Percentiles rank a stretch among this genome's conserved stretches.
phyloP scores from a whole-genome alignment of 495 filamentous ascomycete genomes.

The Talaromyces ruber region DNA sequence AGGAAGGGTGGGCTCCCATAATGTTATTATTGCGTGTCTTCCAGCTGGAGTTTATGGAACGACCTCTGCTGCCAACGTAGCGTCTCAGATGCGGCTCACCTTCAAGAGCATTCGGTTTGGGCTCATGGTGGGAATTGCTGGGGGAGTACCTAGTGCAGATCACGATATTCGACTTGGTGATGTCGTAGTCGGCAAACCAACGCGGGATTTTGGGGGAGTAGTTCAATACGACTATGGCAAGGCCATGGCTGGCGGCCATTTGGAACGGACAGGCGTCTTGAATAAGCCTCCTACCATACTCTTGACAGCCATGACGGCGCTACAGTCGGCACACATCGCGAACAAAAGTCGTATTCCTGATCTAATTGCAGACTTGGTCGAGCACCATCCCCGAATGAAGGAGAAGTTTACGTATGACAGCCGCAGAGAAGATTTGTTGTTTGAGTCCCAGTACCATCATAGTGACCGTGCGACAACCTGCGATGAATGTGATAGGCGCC shows the following conservation, averaged over 20 bases:
- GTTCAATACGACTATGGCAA: slow-evolving; percentile 35
- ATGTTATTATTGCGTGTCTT: slow-evolving; percentile 25
- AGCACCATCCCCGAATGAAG: slow-evolving; percentile 11
- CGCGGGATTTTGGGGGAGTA: slow-evolving; percentile 14
- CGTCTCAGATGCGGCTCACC: slow-evolving; percentile 14
- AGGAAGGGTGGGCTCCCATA: slow-evolving; percentile 20
- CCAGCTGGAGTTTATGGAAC: slow-evolving; percentile 18
- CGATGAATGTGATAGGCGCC: slow-evolving; percentile 10
- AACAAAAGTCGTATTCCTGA: slow-evolving; percentile 7
- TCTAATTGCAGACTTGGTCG: slow-evolving; percentile 11
- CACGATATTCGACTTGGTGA: slow-evolving; percentile 26
- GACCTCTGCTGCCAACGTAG: slow-evolving; percentile 16
- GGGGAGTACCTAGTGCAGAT: slow-evolving; percentile 16
- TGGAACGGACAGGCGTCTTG: slow-evolving; percentile 22
- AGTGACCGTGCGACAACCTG: slow-evolving; percentile 10
- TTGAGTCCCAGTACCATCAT: slow-evolving; percentile 19
- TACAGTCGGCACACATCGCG: slow-evolving; percentile 8
- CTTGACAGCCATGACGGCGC: slow-evolving; percentile 16
- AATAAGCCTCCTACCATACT: slow-evolving; percentile 23
- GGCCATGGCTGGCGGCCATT: slow-evolving; percentile 12
- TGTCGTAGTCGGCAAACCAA: slow-evolving; percentile 26
- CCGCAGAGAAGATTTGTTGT: slow-evolving; percentile 18
- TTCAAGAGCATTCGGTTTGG: slow-evolving; percentile 17
- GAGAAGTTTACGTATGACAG: slow-evolving; percentile 12
- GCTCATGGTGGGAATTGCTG: slow-evolving; percentile 29